A percentile compares a stretch with the other conserved stretches of the same genome.
phyloP scores from a whole-genome alignment of 139 green algal species.

The Spirogloea muscicola region DNA sequence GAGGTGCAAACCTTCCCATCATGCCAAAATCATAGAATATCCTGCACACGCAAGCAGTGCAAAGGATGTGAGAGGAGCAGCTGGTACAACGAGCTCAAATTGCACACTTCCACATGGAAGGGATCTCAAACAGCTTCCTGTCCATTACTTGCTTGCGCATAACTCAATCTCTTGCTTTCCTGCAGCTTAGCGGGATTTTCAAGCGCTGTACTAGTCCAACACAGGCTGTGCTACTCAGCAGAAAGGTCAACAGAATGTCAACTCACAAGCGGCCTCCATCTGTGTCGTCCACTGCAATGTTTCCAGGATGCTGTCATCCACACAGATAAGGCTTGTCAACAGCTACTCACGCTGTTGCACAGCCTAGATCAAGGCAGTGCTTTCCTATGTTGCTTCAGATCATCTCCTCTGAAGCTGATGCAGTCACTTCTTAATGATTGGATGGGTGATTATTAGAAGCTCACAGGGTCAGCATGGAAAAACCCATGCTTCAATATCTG shows the following conservation, averaged over 20 bases:
- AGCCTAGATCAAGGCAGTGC: too few relatives aligned
- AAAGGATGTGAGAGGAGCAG: not conserved
- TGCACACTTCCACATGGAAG: not conserved
- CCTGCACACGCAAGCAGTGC: not conserved
- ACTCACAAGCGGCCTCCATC: constrained; percentile 57
- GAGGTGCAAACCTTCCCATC: constrained; percentile 58
- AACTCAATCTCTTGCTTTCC: too few relatives aligned
- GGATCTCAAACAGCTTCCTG: constrained; percentile 6
- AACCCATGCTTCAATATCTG: constrained; percentile 87
- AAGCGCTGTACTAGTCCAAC: too few relatives aligned
- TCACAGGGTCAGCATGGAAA: constrained; percentile 85
- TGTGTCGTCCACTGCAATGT: constrained; percentile 86
- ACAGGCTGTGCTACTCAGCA: too few relatives aligned
- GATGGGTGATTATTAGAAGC: not conserved
- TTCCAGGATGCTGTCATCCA: constrained; percentile 89
- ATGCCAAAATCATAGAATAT: constrained; percentile 99
- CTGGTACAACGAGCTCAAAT: not conserved
- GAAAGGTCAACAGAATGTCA: too few relatives aligned
- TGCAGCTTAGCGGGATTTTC: too few relatives aligned
- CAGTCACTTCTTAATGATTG: too few relatives aligned
- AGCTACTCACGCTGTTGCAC: too few relatives aligned
- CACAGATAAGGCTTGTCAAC: too few relatives aligned
- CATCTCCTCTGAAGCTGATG: too few relatives aligned
- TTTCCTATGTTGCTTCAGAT: too few relatives aligned
- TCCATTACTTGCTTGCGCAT: too few relatives aligned